phyloP scores from a whole-genome alignment of 1,284 basidiomycete genomes.

The Trichosporon sp. region DNA sequence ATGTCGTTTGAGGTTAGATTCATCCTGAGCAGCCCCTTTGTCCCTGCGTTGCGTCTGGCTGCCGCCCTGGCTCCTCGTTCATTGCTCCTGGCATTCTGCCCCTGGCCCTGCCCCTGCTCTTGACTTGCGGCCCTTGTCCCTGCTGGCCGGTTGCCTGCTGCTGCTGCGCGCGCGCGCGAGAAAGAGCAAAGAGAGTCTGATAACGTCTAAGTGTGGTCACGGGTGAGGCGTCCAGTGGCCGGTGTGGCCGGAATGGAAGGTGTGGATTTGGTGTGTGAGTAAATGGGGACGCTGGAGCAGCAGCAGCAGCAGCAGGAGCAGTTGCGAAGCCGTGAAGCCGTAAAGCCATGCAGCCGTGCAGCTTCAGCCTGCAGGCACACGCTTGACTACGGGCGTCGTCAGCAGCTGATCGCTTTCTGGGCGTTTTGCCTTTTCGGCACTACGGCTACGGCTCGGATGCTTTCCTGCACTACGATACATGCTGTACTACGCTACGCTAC shows the following conservation, averaged over 20 bases:
- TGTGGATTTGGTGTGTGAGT: not conserved
- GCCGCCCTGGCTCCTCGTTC: too few relatives aligned
- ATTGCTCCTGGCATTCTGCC: not conserved
- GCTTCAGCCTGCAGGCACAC: not conserved
- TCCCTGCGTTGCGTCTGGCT: too few relatives aligned
- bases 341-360: too few relatives aligned
- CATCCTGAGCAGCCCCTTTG: not conserved
- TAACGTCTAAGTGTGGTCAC: too few relatives aligned
- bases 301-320: too few relatives aligned
- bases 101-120: not conserved
- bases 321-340: too few relatives aligned
- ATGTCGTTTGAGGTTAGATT: constrained; percentile 2
- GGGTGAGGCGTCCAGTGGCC: too few relatives aligned
- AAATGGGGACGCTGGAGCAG: not conserved
- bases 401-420: not conserved
- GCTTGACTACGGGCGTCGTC: not conserved
- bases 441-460: not conserved
- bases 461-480: too few relatives aligned
- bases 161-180: too few relatives aligned
- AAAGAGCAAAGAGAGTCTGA: too few relatives aligned
- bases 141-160: not conserved
- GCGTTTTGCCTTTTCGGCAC: not conserved
- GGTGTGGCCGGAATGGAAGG: too few relatives aligned
- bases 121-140: not conserved
- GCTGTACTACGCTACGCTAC: too few relatives aligned